A percentile compares a stretch with the other conserved stretches of the same genome.
Conservation (phyloP, 1,284 basidiomycete species). For the Bondarzewia mesenterica region DNA sequence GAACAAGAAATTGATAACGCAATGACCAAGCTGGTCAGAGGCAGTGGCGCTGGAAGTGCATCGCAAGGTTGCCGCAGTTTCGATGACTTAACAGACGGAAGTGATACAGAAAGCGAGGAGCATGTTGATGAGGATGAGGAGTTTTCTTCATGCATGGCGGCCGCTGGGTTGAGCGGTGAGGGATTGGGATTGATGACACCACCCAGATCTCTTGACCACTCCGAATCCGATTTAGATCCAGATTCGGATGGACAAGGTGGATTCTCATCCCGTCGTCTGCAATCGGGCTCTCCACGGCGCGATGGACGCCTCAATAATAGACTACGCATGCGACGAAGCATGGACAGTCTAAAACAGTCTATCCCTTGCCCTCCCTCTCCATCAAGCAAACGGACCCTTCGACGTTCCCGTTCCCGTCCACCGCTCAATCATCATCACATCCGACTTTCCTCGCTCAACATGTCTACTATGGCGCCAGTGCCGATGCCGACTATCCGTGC, state of each 20-base stretch:
- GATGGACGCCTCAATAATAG: background rate
- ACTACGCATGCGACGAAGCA: background rate
- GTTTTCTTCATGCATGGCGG: background rate
- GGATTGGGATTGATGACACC: background rate
- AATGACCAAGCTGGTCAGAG: conserved; percentile 52
- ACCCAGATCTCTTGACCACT: background rate
- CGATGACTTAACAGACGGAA: background rate
- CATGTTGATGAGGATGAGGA: background rate
- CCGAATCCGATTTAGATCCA: background rate
- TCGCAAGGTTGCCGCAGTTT: background rate
- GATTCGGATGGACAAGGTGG: background rate
- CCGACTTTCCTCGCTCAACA: conserved; percentile 19
- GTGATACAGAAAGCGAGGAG: background rate
- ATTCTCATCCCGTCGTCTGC: background rate
- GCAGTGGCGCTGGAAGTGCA: conserved; percentile 48
- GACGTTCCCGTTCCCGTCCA: background rate
- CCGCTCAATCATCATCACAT: conserved; percentile 1
- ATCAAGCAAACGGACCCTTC: background rate
- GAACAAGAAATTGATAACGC: conserved; percentile 62
- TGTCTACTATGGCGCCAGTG: conserved; percentile 25
- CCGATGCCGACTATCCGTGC: conserved; percentile 42
- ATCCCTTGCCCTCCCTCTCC: background rate
- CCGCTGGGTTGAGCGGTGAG: background rate
- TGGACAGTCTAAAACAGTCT: background rate
- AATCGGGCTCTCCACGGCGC: background rate